Evolutionary conservation across 306 rosid species (phyloP), one percentile per base, ranked within the genome.

Genomic region (Parietaria judaica): DNA sequence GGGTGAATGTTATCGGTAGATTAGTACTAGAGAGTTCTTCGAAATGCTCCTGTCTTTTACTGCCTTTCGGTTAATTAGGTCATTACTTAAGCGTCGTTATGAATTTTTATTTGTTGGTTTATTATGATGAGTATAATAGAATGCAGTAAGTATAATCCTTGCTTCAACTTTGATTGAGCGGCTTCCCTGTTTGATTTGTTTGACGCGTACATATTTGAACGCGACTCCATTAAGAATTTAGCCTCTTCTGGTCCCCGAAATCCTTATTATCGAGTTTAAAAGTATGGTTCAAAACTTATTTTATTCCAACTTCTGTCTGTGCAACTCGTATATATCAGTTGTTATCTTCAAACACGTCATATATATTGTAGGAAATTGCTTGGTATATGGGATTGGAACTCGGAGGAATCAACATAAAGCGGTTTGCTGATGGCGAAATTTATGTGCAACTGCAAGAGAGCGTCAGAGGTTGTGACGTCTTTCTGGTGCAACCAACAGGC

Each of bases 371-470:
- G 96, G 99, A 92, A 82, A 82, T 86, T 71, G 95, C 99, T 31
- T 60, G 95, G 76, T 83, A 86, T 75, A 92, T 92, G 95, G 99
- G 95, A 6, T 61, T 86, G 71, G 90, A 92, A 66, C 96, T 92
- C 58, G 92, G 90, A 17, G 81, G 86, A 85, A 72, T 88, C 69
- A 76, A 71, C 58, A 88, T 80, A 39, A 88, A 92, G 81, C 80
- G 89, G 57, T 92, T 92, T 81, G 99, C 99, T 16, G 99, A 92
- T 79, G 96, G 98, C 38, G 98, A 92, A 79, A 75, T 86, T 41
- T 92, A 92, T 57, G 84, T 88, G 69, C 99, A 92, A 75, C 78
- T 92, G 77, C 90, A 83, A 78, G 99, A 92, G 84, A 88, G 99
- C 76, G 95, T 92, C 64, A 79, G 99, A 73, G 99, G 99, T 31